Conservation (phyloP, 2,329 filamentous ascomycete genomes). For the Fonsecaea monophora region DNA sequence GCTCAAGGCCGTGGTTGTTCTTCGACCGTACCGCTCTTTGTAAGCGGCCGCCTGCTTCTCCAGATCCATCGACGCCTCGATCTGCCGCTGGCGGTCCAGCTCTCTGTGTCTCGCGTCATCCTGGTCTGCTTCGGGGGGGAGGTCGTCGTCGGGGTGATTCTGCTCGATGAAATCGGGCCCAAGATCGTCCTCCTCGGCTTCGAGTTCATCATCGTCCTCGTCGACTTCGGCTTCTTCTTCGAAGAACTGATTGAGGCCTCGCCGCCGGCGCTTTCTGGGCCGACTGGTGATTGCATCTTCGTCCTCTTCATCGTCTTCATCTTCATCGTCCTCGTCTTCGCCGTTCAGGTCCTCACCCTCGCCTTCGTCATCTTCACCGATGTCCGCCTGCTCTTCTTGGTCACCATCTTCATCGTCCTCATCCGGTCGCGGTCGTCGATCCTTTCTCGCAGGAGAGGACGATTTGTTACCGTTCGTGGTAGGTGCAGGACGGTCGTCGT, state of each 20-base stretch:
- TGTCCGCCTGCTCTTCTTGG: conserved; percentile 47
- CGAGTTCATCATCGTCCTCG: conserved; percentile 84
- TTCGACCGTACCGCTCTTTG: conserved; percentile 85
- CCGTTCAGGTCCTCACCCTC: conserved; percentile 50
- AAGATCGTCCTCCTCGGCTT: conserved; percentile 88
- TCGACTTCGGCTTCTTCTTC: conserved; percentile 99
- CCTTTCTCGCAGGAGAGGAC: conserved; percentile 26
- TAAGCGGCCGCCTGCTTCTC: conserved; percentile 90
- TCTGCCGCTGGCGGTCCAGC: conserved; percentile 88
- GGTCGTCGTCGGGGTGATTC: conserved; percentile 87
- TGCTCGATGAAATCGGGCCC: conserved; percentile 87
- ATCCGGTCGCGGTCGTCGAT: conserved; percentile 47
- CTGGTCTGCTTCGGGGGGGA: conserved; percentile 74
- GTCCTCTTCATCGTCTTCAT: conserved; percentile 46
- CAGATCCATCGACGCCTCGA: conserved; percentile 85
- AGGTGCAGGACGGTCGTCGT: conserved; percentile 31
- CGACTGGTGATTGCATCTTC: conserved; percentile 59
- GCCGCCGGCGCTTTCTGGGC: conserved; percentile 77
- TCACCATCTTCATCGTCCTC: conserved; percentile 57
- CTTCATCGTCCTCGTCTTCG: conserved; percentile 60
- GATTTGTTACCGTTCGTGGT: conserved; percentile 27
- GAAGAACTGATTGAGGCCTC: conserved; percentile 83
- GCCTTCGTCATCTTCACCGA: conserved; percentile 52
- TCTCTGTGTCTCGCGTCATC: conserved; percentile 94
- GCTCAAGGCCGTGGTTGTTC: conserved; percentile 67